Base-by-base conservation (phyloP, 164 flowering plant genomes). In the Vitis cinerea region DNA sequence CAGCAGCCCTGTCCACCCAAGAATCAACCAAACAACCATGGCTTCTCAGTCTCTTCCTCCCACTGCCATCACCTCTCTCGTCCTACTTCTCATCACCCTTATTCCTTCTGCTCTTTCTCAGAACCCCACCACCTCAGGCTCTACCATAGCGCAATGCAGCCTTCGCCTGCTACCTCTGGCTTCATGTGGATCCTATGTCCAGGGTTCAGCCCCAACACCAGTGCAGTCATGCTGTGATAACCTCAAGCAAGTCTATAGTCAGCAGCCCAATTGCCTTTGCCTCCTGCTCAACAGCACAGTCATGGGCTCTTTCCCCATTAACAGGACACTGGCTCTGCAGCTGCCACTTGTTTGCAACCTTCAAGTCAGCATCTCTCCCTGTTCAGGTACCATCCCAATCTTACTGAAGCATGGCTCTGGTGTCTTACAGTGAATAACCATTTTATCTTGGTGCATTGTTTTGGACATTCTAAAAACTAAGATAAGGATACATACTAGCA, bases 131-230 rank as follows among this genome's bases (percentile, higher is more conserved):
- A 19, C 73, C 52, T 50, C 82, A 62, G 64, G 60, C 53, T 63
- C 83, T 23, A 75, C 82, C 54, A 16, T 80, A 19, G 72, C 80
- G 5, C 65, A 78, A 15, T 93, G 97, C 58, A 74, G 77, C 1
- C 65, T 86, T 0, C 66, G 48, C 10, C 72, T 88, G 60, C 69
- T 91, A 13, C 78, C 82, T 3, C 75, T 93, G 10, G 66, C 77
- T 0, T 74, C 93, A 0, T 93, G 98, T 61, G 78, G 71, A 14
- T 81, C 98, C 2, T 93, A 86, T 30, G 89, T 89, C 63, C 94
- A 89, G 66, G 97, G 94, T 31, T 50, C 72, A 2, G 51, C 67
- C 17, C 67, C 77, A 37, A 23, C 66, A 1, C 94, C 97, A 0
- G 61, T 64, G 1, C 79, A 57, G 61, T 11, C 77, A 1, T 93